phyloP scores from a whole-genome alignment of 352 stramenopile species.

The Phytophthora quininea region DNA sequence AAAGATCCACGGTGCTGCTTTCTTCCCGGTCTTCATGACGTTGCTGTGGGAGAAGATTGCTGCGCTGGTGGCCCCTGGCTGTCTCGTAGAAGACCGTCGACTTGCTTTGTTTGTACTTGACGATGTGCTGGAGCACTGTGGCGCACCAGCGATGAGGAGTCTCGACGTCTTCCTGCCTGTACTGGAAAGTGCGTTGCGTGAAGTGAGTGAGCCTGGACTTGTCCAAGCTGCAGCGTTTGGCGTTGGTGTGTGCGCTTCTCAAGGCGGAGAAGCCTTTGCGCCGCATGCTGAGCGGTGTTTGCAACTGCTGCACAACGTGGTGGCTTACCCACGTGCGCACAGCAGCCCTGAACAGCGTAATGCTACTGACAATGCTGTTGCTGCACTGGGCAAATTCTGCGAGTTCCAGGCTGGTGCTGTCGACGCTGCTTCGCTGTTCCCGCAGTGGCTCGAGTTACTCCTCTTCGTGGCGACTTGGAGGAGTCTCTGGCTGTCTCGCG shows the following conservation, averaged over 20 bases:
- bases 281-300: conserved; percentile 56
- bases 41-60: conserved; percentile 81
- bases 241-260: conserved; percentile 67
- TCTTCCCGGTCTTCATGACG: conserved; percentile 81
- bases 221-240: conserved; percentile 79
- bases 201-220: conserved; percentile 64
- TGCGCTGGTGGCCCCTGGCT: conserved; percentile 68
- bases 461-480: conserved; percentile 76
- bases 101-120: conserved; percentile 89
- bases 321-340: conserved; percentile 57
- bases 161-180: conserved; percentile 75
- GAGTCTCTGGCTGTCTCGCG: conserved; percentile 71
- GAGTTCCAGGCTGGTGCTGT: conserved; percentile 63
- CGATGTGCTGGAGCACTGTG: conserved; percentile 84
- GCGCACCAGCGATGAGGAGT: conserved; percentile 46
- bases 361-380: conserved; percentile 82
- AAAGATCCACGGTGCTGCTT: conserved; percentile 65
- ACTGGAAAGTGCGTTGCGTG: conserved; percentile 59
- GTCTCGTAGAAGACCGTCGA: conserved; percentile 78
- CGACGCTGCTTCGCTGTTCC: conserved; percentile 57
- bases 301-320: conserved; percentile 63
- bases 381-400: conserved; percentile 74
- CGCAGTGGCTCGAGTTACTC: conserved; percentile 74
- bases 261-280: conserved; percentile 60
- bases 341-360: conserved; percentile 58